Conservation (phyloP, 352 stramenopile species). For the Plasmopara viticola region DNA sequence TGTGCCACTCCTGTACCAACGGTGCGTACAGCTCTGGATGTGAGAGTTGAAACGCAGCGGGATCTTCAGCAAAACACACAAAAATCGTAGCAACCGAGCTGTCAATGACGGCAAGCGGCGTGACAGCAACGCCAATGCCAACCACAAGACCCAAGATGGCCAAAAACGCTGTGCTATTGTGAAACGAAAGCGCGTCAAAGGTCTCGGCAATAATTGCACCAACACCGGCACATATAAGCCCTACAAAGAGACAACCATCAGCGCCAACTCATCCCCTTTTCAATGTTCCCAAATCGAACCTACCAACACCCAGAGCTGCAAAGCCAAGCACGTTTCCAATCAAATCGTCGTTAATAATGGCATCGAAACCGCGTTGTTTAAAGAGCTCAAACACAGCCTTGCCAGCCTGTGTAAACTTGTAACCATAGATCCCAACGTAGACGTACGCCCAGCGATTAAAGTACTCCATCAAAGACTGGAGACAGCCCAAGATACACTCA, state of each 20-base stretch:
- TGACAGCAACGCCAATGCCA: constrained; percentile 82
- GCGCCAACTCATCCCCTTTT: neutral
- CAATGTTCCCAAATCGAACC: constrained; percentile 5
- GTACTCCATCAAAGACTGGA: constrained; percentile 87
- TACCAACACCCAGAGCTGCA: constrained; percentile 82
- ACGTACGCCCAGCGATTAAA: constrained; percentile 94
- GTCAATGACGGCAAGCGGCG: constrained; percentile 89
- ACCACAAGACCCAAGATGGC: constrained; percentile 86
- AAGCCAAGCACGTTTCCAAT: constrained; percentile 90
- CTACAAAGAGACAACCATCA: constrained; percentile 16
- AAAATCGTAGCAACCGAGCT: constrained; percentile 94
- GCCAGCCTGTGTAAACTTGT: constrained; percentile 90
- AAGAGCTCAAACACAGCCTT: constrained; percentile 93
- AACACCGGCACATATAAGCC: constrained; percentile 63
- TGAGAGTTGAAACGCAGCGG: constrained; percentile 65
- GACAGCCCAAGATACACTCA: constrained; percentile 76
- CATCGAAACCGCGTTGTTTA: constrained; percentile 88
- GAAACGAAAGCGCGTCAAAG: constrained; percentile 44
- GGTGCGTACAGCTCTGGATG: constrained; percentile 80
- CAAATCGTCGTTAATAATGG: constrained; percentile 95
- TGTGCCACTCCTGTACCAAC: constrained; percentile 84
- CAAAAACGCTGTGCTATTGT: constrained; percentile 68
- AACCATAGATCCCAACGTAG: constrained; percentile 92
- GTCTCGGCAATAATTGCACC: constrained; percentile 48
- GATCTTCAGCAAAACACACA: constrained; percentile 94